Base-by-base conservation (phyloP, 345 rosid species). In the Murraya paniculata region DNA sequence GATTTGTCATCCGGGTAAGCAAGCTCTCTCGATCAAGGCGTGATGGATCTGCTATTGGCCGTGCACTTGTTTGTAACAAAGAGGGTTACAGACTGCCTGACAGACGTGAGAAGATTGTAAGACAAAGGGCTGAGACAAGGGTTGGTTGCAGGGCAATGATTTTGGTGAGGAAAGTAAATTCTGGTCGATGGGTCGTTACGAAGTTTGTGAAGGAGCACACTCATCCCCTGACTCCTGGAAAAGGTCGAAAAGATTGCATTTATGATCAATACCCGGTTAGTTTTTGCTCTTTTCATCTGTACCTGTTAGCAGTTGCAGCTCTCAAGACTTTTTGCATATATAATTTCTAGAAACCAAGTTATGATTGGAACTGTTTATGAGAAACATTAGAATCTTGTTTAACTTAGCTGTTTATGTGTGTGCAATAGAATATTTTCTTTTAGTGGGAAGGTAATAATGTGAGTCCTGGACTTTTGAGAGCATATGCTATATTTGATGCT, bases 111-210 rank as follows among this genome's bases (percentile, higher is more conserved):
- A 97, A 93, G 75, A 89, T 94, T 72, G 94, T 97, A 39, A 91
- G 99, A 75, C 99, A 97, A 84, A 89, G 98, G 83, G 96, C 89
- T 9, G 99, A 97, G 84, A 97, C 99, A 0, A 89, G 99, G 73
- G 98, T 97, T 74, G 99, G 99, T 53, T 97, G 99, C 85, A 87
- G 98, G 89, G 99, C 98, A 58, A 97, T 97, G 99, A 85, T 97
- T 77, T 87, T 97, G 85, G 98, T 94, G 84, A 91, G 99, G 76
- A 97, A 91, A 89, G 90, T 90, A n/a, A 87, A 86, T 66, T 90
- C 98, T 21, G 98, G 98, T 55, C 93, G 91, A 83, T 97, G 99
- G 99, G 93, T 90, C 3, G 89, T 97, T 33, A 92, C 98, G 11
- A 97, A 93, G 85, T 91, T 90, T 82, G 93, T 88, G 59, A 97